Evolutionary conservation across 23 red algal species (phyloP), one percentile per base, ranked within the genome.

Genomic region (Gracilaria gracilis): DNA sequence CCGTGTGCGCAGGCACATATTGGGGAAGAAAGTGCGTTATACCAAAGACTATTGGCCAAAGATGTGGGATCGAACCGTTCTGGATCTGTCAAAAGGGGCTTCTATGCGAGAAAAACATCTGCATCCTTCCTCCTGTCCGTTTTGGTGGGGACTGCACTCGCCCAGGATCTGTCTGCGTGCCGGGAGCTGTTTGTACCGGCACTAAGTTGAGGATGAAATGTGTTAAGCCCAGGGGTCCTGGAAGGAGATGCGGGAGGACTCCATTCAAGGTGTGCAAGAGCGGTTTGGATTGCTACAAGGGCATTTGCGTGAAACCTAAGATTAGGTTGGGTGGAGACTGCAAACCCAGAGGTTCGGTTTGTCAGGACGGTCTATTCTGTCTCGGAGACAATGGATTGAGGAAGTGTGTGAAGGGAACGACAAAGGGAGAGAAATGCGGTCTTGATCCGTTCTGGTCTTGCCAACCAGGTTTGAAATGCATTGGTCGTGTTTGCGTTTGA

Each of bases 321-420:
- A 46, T 82, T 21, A 2, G 23, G 2, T 15, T 39, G 5, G 79
- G 58, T 9, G 79, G 79, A 9, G 58, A 82, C 53, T 82, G 79
- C 25, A 61, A 46, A 16, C 54, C 53, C 0, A 19, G 23, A 25
- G 79, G 54, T 33, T 82, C 79, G 16, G 79, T 82, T 51, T 82
- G 79, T 34, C 35, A 82, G 34, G 79, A 59, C 24, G 79, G 79
- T 6, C 72, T 77, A 0, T 49, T 77, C 25, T 77, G 72, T 34
- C 40, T 65, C 7, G 48, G 54, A 9, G 87, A 57, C 20, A 61
- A 71, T 4, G 36, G 61, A 1, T 46, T 48, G 5, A 67, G 34
- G 36, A 90, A 90, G 57, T 90, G 87, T 49, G 87, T 90, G 51
- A 81, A 90, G 64, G 67, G 67, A 55, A 90, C 81, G 87, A 57